Conservation (phyloP, 306 rosid genomes). For the Quercus mongolica region DNA sequence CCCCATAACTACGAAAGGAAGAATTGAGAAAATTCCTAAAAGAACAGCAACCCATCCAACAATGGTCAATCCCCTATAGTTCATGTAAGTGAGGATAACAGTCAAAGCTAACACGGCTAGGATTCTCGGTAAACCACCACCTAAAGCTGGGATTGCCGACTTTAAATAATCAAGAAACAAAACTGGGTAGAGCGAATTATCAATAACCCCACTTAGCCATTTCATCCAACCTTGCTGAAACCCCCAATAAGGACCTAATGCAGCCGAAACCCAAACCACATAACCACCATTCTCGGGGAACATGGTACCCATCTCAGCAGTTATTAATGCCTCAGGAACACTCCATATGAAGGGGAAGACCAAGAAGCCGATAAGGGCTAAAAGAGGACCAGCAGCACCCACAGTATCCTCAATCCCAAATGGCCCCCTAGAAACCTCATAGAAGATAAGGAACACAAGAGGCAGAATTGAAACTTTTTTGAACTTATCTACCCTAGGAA, state of each 20-base stretch:
- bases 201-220: slow-evolving; percentile 94
- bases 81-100: slow-evolving; percentile 68
- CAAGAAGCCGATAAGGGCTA: slow-evolving; percentile 77
- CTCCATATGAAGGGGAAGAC: slow-evolving; percentile 90
- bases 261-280: slow-evolving; percentile 90
- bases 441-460: slow-evolving; percentile 87
- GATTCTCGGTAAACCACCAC: slow-evolving; percentile 57
- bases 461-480: slow-evolving; percentile 73
- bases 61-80: slow-evolving; percentile 75
- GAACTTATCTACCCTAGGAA: slow-evolving; percentile 36
- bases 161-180: slow-evolving; percentile 80
- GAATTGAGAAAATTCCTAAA: slow-evolving; percentile 67
- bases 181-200: slow-evolving; percentile 84
- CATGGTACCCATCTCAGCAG: slow-evolving; percentile 97
- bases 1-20: slow-evolving; percentile 90
- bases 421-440: slow-evolving; percentile 95
- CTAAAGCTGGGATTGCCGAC: slow-evolving; percentile 66
- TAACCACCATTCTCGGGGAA: slow-evolving; percentile 92
- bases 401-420: slow-evolving; percentile 90
- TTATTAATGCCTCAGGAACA: slow-evolving; percentile 84
- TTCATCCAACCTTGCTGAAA: slow-evolving; percentile 98
- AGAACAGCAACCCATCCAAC: slow-evolving; percentile 83
- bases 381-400: slow-evolving; percentile 83
- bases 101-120: slow-evolving; percentile 66
- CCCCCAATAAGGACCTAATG: slow-evolving; percentile 91